A percentile compares a stretch with the other conserved stretches of the same genome.
These are phyloP conservation scores for Neonothopanus nambi DNA, from an alignment of 1,284 basidiomycete species.

Conservation along the genomic window DNA sequence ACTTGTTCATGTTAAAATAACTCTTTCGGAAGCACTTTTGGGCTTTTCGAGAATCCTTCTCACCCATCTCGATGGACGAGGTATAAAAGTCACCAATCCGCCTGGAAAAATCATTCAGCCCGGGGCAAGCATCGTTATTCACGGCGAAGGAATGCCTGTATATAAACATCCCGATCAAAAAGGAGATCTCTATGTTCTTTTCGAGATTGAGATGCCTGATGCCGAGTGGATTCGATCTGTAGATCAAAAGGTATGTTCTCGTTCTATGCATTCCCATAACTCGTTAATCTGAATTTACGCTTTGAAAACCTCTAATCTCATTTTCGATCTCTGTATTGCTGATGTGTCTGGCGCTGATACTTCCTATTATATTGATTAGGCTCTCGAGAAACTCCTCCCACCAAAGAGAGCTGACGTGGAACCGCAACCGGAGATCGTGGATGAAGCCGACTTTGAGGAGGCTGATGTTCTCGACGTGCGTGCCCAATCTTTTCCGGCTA, in stretches of 20 bases:
- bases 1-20: slow-evolving; percentile 75
- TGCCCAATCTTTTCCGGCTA: slow-evolving; percentile 69
- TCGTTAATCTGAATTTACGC: too few relatives aligned
- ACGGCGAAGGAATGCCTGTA: slow-evolving; percentile 86
- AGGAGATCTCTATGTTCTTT: slow-evolving; percentile 81
- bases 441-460: slow-evolving; percentile 72
- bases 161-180: slow-evolving; percentile 65
- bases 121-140: slow-evolving; percentile 71
- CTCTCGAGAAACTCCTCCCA: slow-evolving; percentile 65
- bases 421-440: slow-evolving; percentile 69
- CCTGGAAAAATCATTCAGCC: slow-evolving; percentile 76
- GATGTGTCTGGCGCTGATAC: slow-evolving; percentile 7
- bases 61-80: slow-evolving; percentile 88
- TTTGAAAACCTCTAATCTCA: not conserved
- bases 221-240: slow-evolving; percentile 65
- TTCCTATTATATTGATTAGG: slow-evolving; percentile 37
- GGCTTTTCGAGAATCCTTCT: slow-evolving; percentile 87
- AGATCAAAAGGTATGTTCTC: slow-evolving; percentile 51
- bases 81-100: slow-evolving; percentile 74
- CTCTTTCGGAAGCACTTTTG: slow-evolving; percentile 89
- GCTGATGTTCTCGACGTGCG: slow-evolving; percentile 78
- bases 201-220: slow-evolving; percentile 85
- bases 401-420: slow-evolving; percentile 73
- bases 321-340: too few relatives aligned
- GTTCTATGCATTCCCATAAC: too few relatives aligned